Conservation (phyloP, 768 basidiomycete species). For the Kwoniella dendrophila region DNA sequence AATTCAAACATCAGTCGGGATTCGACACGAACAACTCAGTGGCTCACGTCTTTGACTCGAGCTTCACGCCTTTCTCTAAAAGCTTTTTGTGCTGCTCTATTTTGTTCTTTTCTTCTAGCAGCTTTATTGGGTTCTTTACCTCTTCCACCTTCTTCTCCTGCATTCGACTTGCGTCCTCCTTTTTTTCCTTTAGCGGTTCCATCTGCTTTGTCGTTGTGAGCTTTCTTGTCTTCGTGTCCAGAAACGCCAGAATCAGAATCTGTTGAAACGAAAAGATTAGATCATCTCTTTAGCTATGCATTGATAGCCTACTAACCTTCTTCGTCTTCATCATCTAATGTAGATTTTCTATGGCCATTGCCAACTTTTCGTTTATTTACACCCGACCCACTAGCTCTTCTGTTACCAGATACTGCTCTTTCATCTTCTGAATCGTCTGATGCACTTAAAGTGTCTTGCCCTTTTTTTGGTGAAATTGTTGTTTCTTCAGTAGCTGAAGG, state of each 20-base stretch:
- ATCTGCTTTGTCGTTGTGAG: conserved; percentile 28
- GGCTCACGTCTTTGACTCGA: conserved; percentile 88
- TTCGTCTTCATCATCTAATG: conserved; percentile 38
- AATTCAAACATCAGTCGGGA: conserved; percentile 11
- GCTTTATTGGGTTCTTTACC: conserved; percentile 43
- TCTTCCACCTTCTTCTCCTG: background rate
- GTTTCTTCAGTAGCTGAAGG: conserved; percentile 31
- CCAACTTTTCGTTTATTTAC: conserved; percentile 41
- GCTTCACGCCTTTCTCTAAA: conserved; percentile 97
- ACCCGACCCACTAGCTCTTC: conserved; percentile 14
- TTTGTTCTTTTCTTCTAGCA: conserved; percentile 90
- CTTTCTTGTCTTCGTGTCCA: conserved; percentile 48
- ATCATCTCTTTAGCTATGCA: too few relatives aligned
- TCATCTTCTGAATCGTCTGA: conserved; percentile 32
- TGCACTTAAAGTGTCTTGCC: background rate
- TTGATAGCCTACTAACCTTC: conserved; percentile 7
- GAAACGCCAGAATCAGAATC: conserved; percentile 38
- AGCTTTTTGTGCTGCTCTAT: conserved; percentile 92
- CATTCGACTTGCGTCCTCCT: conserved; percentile 43
- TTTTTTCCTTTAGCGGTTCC: conserved; percentile 17
- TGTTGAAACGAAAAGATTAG: conserved; percentile 1
- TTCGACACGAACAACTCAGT: background rate
- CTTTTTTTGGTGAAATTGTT: conserved; percentile 22
- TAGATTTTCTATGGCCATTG: conserved; percentile 11
- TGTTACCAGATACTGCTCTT: background rate